A percentile compares a stretch with the other conserved stretches of the same genome.
These are phyloP conservation scores for Rhizophlyctis rosea DNA, from an alignment of 192 early-diverging fungal genomes.

Conservation along the genomic window DNA sequence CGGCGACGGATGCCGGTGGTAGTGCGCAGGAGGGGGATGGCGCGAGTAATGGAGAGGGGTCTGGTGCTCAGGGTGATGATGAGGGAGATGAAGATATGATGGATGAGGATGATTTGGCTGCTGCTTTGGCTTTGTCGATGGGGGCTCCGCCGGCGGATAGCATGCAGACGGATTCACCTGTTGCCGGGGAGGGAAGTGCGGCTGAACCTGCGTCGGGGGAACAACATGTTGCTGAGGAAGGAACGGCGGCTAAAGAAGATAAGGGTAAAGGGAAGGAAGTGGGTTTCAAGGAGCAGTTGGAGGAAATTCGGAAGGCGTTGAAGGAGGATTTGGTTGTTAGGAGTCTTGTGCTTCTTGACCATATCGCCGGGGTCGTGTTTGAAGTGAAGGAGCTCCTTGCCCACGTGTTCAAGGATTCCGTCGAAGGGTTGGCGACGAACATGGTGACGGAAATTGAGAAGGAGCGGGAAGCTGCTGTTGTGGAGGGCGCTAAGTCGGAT, in stretches of 20 bases:
- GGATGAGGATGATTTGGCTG: constrained; percentile 17
- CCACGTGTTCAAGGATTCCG: constrained; percentile 51
- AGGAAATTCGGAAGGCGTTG: constrained; percentile 44
- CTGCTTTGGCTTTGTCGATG: constrained; percentile 28
- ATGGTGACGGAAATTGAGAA: constrained; percentile 21
- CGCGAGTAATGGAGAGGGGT: constrained; percentile 11
- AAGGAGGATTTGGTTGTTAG: constrained; percentile 27
- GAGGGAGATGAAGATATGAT: constrained; percentile 7
- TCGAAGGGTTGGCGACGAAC: constrained; percentile 16
- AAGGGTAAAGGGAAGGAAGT: constrained; percentile 46
- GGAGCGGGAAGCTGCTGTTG: background rate
- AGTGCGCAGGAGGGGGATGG: constrained; percentile 14
- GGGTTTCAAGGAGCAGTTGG: constrained; percentile 17
- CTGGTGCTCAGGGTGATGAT: background rate
- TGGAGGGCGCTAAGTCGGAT: constrained; percentile 10
- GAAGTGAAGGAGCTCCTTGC: constrained; percentile 63
- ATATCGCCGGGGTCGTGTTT: constrained; percentile 62
- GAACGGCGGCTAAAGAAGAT: constrained; percentile 30
- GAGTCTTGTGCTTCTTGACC: constrained; percentile 46
- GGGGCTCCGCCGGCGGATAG: background rate
- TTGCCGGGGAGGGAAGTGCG: background rate
- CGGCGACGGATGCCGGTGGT: constrained; percentile 6
- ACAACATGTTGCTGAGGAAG: too few species aligned
- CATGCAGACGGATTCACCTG: background rate
- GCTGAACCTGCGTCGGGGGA: background rate